A percentile compares a stretch with the other conserved stretches of the same genome.
Conservation (phyloP, 768 basidiomycete species). For the Hygrophorus russula region DNA sequence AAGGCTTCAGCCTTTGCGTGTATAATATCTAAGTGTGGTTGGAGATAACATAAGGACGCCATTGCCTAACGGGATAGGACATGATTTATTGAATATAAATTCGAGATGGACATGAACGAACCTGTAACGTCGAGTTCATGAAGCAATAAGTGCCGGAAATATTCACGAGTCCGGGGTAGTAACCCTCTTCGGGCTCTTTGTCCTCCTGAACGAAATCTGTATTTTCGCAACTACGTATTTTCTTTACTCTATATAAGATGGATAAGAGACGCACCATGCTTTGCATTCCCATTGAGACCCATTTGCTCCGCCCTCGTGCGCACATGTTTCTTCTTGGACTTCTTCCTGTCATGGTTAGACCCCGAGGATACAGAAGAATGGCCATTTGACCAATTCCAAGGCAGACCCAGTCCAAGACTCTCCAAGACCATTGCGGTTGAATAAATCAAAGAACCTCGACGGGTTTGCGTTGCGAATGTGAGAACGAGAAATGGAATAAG, state of each 20-base stretch:
- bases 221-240: background rate
- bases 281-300: conserved; percentile 27
- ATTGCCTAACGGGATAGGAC: conserved; percentile 48
- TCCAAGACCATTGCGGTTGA: conserved; percentile 44
- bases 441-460: conserved; percentile 17
- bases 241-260: conserved; percentile 1
- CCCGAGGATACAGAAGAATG: conserved; percentile 3
- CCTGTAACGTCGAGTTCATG: conserved; percentile 95
- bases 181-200: conserved; percentile 25
- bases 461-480: conserved; percentile 16
- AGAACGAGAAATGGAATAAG: conserved; percentile 17
- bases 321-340: conserved; percentile 34
- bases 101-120: conserved; percentile 15
- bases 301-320: conserved; percentile 50
- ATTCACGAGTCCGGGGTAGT: conserved; percentile 89
- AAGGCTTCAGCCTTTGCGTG: conserved; percentile 66
- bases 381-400: conserved; percentile 50
- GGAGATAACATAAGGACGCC: conserved; percentile 75
- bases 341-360: conserved; percentile 20
- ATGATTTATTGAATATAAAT: conserved; percentile 8
- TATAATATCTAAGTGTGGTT: conserved; percentile 67
- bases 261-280: conserved; percentile 11
- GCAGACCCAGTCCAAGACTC: conserved; percentile 37
- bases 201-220: conserved; percentile 12
- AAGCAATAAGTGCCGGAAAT: conserved; percentile 96